These are phyloP conservation scores for Malus sieversii DNA, from an alignment of 306 rosid genomes.

Conservation along the genomic window DNA sequence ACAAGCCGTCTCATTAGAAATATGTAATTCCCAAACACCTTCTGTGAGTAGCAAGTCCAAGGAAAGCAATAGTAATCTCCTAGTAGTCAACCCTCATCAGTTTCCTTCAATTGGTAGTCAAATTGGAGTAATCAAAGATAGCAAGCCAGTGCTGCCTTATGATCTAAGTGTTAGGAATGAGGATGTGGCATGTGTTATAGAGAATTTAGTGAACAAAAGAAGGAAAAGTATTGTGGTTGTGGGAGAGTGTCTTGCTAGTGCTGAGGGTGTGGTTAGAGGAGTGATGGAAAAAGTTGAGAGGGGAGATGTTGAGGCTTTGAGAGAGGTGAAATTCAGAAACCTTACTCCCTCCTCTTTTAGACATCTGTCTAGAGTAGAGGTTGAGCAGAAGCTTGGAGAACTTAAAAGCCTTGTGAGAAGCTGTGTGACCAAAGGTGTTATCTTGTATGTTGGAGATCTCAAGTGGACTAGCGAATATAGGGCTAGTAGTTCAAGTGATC, in stretches of 20 bases:
- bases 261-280: constrained; percentile 57
- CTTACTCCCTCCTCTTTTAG: constrained; percentile 47
- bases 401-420: constrained; percentile 32
- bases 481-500: constrained; percentile 15
- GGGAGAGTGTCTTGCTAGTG: constrained; percentile 58
- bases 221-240: constrained; percentile 65
- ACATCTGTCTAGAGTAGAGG: constrained; percentile 47
- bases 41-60: constrained; percentile 41
- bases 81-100: background rate
- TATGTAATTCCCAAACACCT: constrained; percentile 40
- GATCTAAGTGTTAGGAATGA: constrained; percentile 42
- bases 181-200: constrained; percentile 53
- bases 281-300: constrained; percentile 67
- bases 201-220: constrained; percentile 37
- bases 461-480: constrained; percentile 57
- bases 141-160: constrained; percentile 19
- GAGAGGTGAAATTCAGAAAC: constrained; percentile 49
- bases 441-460: constrained; percentile 86
- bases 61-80: constrained; percentile 23
- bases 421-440: constrained; percentile 43
- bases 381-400: constrained; percentile 67
- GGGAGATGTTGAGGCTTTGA: constrained; percentile 53
- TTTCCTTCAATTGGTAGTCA: background rate
- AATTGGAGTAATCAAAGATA: background rate
- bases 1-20: constrained; percentile 68